Percentiles rank a stretch among this genome's conserved stretches.
Conservation (phyloP, 495 filamentous ascomycete species). For the Neurospora tetrasperma region DNA sequence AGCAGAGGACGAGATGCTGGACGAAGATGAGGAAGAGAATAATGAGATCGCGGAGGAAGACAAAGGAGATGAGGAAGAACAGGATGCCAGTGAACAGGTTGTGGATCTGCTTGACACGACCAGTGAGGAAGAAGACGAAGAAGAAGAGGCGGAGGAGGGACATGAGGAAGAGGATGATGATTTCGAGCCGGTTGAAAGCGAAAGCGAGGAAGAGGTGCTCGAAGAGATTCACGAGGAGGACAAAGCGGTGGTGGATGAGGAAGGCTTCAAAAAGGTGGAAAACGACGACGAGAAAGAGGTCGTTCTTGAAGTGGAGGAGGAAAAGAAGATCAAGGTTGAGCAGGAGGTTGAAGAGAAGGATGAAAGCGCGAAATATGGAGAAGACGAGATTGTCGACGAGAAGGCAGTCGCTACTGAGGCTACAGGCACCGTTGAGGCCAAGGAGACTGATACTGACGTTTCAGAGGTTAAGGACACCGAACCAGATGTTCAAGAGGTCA, state of each 20-base stretch:
- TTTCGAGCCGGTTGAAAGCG: not conserved
- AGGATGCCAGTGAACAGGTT: slow-evolving; percentile 12
- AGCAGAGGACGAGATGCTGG: not conserved
- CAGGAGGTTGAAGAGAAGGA: slow-evolving; percentile 10
- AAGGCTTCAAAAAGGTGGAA: not conserved
- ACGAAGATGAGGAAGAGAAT: not conserved
- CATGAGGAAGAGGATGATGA: not conserved
- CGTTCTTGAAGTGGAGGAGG: slow-evolving; percentile 5
- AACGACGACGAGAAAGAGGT: slow-evolving; percentile 4
- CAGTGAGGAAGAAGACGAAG: slow-evolving; percentile 15
- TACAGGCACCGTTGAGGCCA: not conserved
- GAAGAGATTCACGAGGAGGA: not conserved
- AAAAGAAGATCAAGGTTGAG: slow-evolving; percentile 1
- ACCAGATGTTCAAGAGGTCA: not conserved
- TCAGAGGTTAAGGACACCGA: not conserved
- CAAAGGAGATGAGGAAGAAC: slow-evolving; percentile 8
- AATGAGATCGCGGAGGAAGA: not conserved
- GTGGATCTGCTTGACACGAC: slow-evolving; percentile 5
- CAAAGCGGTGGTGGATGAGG: not conserved
- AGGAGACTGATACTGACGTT: not conserved
- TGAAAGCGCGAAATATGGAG: not conserved
- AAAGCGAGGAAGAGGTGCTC: not conserved
- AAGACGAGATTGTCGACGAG: not conserved
- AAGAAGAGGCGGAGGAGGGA: slow-evolving; percentile 14
- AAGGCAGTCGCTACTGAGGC: not conserved